Percentiles rank a stretch among this genome's conserved stretches.
Conservation (phyloP, 2,329 filamentous ascomycete species). For the Colletotrichum musicola region DNA sequence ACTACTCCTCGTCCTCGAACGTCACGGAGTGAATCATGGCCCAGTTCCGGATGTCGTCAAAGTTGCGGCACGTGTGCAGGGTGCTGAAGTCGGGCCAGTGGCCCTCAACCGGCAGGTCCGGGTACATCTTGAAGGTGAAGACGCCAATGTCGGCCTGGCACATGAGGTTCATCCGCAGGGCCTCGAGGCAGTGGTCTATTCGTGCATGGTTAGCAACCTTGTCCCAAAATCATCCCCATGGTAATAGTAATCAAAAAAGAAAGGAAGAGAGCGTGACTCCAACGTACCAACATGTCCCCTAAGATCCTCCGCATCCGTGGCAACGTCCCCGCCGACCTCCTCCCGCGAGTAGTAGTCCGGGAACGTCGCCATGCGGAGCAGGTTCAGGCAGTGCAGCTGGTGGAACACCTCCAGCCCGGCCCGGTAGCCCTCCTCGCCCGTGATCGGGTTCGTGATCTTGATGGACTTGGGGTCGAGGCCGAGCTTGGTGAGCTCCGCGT, state of each 20-base stretch:
- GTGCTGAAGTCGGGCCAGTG: slow-evolving; percentile 69
- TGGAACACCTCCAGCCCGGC: slow-evolving; percentile 71
- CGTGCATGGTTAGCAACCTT: background rate
- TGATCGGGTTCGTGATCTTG: slow-evolving; percentile 67
- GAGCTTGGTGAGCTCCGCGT: slow-evolving; percentile 65
- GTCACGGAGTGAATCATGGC: slow-evolving; percentile 64
- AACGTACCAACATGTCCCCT: slow-evolving; percentile 56
- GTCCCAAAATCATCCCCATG: no score
- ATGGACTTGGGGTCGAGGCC: slow-evolving; percentile 65
- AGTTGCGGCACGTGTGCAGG: slow-evolving; percentile 66
- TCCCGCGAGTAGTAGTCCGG: slow-evolving; percentile 60
- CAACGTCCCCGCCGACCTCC: slow-evolving; percentile 61
- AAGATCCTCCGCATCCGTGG: slow-evolving; percentile 56
- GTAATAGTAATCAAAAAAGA: background rate
- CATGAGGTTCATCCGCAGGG: slow-evolving; percentile 65
- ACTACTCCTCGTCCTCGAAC: slow-evolving; percentile 57
- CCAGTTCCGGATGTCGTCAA: slow-evolving; percentile 64
- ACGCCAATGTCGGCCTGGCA: slow-evolving; percentile 68
- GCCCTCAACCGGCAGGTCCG: slow-evolving; percentile 58
- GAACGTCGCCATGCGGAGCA: slow-evolving; percentile 61
- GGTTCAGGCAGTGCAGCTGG: slow-evolving; percentile 65
- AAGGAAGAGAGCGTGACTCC: background rate
- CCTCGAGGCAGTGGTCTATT: slow-evolving; percentile 66
- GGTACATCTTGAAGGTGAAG: slow-evolving; percentile 64
- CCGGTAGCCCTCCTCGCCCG: slow-evolving; percentile 70